These are phyloP conservation scores for Mycena indigotica DNA, from an alignment of 768 basidiomycete species.

Conservation along the genomic window DNA sequence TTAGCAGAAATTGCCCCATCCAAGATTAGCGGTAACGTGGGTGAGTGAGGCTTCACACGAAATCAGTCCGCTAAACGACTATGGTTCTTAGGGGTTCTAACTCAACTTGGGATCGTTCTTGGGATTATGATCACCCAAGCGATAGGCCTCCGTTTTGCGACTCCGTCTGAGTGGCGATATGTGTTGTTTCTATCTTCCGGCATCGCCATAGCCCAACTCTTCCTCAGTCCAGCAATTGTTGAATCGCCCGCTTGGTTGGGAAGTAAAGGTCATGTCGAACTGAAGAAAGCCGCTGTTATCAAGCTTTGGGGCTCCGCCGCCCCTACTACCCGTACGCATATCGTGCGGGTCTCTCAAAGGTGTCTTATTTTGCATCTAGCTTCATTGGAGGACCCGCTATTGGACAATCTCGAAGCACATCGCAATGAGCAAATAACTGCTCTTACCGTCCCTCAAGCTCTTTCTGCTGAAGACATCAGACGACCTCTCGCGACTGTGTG, in stretches of 20 bases:
- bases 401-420: constrained; percentile 35
- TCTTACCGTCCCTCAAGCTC: constrained; percentile 56
- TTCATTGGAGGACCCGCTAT: constrained; percentile 44
- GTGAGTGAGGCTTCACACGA: constrained; percentile 37
- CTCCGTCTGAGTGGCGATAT: constrained; percentile 69
- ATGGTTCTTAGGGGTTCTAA: constrained; percentile 62
- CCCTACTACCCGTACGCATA: constrained; percentile 32
- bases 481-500: constrained; percentile 66
- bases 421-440: constrained; percentile 28
- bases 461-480: constrained; percentile 55
- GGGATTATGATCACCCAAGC: constrained; percentile 87
- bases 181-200: constrained; percentile 66
- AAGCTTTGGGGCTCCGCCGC: constrained; percentile 56
- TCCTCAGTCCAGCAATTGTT: constrained; percentile 53
- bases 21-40: constrained; percentile 73
- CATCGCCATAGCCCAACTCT: constrained; percentile 58
- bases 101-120: constrained; percentile 80
- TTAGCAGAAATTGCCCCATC: constrained; percentile 84
- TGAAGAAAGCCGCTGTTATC: constrained; percentile 47
- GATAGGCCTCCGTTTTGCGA: constrained; percentile 71
- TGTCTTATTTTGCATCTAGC: constrained; percentile 1
- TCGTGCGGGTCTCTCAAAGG: constrained; percentile 13
- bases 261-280: constrained; percentile 49
- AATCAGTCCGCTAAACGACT: background rate
- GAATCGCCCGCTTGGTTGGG: constrained; percentile 76